Evolutionary conservation across 768 basidiomycete species (phyloP), one percentile per base, ranked within the genome.

Genomic region (Exsudoporus frostii): DNA sequence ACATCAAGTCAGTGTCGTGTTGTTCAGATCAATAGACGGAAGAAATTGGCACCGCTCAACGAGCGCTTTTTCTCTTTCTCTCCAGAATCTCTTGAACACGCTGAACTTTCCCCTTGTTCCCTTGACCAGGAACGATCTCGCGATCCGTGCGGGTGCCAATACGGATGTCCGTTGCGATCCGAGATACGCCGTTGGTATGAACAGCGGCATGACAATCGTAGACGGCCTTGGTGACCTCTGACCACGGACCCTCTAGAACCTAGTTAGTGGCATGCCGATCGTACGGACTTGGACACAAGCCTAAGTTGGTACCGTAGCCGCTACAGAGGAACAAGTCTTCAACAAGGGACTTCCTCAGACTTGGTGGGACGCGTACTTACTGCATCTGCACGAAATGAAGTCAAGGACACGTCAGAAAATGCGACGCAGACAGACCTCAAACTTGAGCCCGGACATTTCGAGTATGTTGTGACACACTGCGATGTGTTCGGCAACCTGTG

Each of bases 221-320:
- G 56, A 98, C 97, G 2, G 87, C 92, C 60, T 87, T 77, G 53
- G 81, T 85, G 37, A 98, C 96, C 46, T 83, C 74, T 22, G 79
- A 76, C 92, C 92, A 98, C 0, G 90, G 87, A 5, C 94, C 93
- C 70, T 95, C 90, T 72, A 43, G 5, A 48, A 27, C 10, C 11
- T 24, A 33, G 32, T 63, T n/a, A 56, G 40, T 32, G 30, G 30
- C 7, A 22, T 29, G 34, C 46, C 10, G 34, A 39, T 17, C 30
- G 15, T 38, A 50, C 19, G 42, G 17, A 39, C 29, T 19, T 33
- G 29, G 7, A 48, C 19, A 64, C 73, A 40, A 59, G 80, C 90
- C 92, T 37, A 96, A 63, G 66, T 96, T 96, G 1, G 95, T 97
- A 20, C 94, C 94, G 63, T 95, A 97, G 6, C 91, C 92, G 62